Conservation (phyloP, 306 rosid species). For the Quercus bicolor region DNA sequence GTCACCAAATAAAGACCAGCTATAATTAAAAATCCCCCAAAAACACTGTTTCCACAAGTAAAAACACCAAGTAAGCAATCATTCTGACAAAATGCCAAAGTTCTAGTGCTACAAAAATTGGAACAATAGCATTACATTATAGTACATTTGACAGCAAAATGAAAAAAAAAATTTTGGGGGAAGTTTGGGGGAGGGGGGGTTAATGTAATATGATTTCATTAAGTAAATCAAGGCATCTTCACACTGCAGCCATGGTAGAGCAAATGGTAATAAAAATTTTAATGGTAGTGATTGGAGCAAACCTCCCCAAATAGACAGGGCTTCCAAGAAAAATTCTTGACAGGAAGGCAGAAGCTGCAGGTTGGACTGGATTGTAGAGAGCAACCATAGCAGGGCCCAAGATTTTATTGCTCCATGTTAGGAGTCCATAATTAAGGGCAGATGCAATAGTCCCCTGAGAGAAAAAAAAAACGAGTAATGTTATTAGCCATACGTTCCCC, state of each 20-base stretch:
- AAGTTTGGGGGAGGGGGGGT: background rate
- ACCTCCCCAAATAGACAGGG: conserved; percentile 91
- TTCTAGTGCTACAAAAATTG: background rate
- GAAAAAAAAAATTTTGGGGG: background rate
- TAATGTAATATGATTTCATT: background rate
- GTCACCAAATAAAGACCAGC: conserved; percentile 79
- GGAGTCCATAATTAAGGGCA: conserved; percentile 89
- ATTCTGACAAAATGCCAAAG: background rate
- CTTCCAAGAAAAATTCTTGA: conserved; percentile 91
- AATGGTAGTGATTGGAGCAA: conserved; percentile 21
- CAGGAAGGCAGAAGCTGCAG: conserved; percentile 67
- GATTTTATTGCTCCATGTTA: conserved; percentile 88
- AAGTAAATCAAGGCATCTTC: background rate
- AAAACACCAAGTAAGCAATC: conserved; percentile 28
- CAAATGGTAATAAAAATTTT: background rate
- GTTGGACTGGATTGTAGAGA: conserved; percentile 92
- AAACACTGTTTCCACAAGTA: conserved; percentile 46
- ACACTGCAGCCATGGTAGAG: background rate
- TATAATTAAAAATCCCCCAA: conserved; percentile 79
- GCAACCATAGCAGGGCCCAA: conserved; percentile 93
- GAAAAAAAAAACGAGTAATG: conserved; percentile 6
- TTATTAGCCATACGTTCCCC: background rate
- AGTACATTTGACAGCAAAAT: background rate
- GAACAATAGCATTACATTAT: background rate
- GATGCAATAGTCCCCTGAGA: conserved; percentile 84